phyloP scores from a whole-genome alignment of 2,329 filamentous ascomycete species.

The Fusarium fracticaudum region DNA sequence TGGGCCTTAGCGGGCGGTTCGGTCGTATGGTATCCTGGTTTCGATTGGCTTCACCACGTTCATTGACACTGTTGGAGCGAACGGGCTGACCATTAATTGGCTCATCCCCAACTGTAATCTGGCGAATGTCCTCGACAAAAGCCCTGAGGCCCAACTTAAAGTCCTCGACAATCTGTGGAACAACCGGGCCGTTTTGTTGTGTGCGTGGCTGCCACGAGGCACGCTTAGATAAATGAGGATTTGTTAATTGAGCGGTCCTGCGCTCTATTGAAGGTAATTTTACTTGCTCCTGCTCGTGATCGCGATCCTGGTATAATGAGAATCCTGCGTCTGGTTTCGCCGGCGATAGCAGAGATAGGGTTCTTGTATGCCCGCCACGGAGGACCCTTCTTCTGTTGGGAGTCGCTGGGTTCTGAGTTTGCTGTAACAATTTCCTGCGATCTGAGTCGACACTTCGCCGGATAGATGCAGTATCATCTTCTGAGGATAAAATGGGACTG shows the following conservation, averaged over 20 bases:
- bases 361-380: constrained; percentile 69
- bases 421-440: constrained; percentile 72
- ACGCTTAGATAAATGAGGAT: constrained; percentile 60
- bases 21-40: constrained; percentile 61
- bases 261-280: constrained; percentile 45
- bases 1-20: constrained; percentile 52
- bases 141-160: constrained; percentile 91
- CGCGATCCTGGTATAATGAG: constrained; percentile 53
- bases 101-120: constrained; percentile 96
- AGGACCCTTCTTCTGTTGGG: constrained; percentile 70
- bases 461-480: constrained; percentile 47
- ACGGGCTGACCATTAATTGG: constrained; percentile 67
- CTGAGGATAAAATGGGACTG: constrained; percentile 44
- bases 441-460: constrained; percentile 72
- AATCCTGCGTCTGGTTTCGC: constrained; percentile 58
- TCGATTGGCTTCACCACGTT: constrained; percentile 34
- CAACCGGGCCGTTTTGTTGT: constrained; percentile 54
- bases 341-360: constrained; percentile 84
- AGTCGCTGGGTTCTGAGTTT: constrained; percentile 56
- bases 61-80: constrained; percentile 35
- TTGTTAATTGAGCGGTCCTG: constrained; percentile 48
- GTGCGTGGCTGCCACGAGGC: constrained; percentile 68
- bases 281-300: constrained; percentile 39
- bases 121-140: constrained; percentile 93
- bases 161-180: constrained; percentile 87